Evolutionary conservation across 345 rosid genomes (phyloP).

Genomic region (Kernera saxatilis): DNA sequence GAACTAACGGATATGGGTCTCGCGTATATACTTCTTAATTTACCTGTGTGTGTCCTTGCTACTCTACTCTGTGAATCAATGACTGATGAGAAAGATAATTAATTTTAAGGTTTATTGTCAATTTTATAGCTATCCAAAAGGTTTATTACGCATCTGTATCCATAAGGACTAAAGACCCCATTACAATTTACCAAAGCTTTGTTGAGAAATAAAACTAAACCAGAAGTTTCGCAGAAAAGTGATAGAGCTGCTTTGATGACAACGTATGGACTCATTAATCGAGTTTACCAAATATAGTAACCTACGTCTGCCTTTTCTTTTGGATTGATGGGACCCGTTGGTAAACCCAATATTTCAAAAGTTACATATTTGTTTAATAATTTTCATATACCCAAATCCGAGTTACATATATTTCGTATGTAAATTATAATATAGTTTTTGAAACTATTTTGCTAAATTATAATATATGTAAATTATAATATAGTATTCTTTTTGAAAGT

Average conservation of each 20-base stretch:
- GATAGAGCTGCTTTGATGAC: constrained; percentile 8
- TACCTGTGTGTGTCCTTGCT: neutral
- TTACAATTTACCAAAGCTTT: neutral
- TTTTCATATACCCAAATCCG: neutral
- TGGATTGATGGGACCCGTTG: neutral
- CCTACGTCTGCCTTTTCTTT: neutral
- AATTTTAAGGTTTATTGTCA: neutral
- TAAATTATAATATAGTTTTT: too few relatives aligned
- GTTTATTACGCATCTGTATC: neutral
- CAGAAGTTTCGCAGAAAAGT: neutral
- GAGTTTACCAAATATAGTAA: neutral
- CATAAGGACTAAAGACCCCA: neutral
- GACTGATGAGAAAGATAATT: neutral
- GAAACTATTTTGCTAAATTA: too few relatives aligned
- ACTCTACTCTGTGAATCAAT: neutral
- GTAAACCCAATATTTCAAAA: neutral
- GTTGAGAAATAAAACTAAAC: neutral
- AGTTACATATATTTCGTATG: neutral
- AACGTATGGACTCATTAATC: neutral
- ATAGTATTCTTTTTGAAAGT: too few relatives aligned
- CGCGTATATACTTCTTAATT: neutral
- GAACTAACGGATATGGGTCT: neutral
- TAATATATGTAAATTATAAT: too few relatives aligned
- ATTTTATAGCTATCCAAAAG: neutral
- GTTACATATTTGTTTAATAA: neutral